Conservation (phyloP, 805 yeast genomes). For the Cyberlindnera saturnus region DNA sequence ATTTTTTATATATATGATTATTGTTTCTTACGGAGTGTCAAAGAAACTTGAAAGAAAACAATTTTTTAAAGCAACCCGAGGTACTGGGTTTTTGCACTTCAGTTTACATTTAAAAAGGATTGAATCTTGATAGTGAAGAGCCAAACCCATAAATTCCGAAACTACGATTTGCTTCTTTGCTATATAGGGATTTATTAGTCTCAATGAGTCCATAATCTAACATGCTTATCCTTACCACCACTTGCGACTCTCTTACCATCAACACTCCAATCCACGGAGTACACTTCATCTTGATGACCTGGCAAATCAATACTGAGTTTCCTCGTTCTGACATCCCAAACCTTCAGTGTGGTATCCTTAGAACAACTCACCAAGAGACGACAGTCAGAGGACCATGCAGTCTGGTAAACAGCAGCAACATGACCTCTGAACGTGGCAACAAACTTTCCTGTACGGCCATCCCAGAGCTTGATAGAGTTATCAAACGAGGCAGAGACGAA, state of each 20-base stretch:
- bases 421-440: conserved; percentile 91
- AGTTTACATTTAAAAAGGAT: too few relatives aligned
- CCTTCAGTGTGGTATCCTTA: conserved; percentile 92
- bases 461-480: conserved; percentile 94
- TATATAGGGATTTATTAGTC: too few relatives aligned
- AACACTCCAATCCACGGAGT: conserved; percentile 95
- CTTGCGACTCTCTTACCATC: conserved; percentile 94
- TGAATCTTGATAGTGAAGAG: too few relatives aligned
- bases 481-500: conserved; percentile 93
- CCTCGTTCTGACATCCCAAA: conserved; percentile 88
- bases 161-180: too few relatives aligned
- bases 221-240: conserved; percentile 95
- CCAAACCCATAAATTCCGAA: too few relatives aligned
- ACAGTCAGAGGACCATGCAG: conserved; percentile 96
- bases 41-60: too few relatives aligned
- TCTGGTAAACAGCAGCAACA: conserved; percentile 96
- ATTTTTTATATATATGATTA: too few relatives aligned
- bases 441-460: conserved; percentile 87
- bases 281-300: conserved; percentile 94
- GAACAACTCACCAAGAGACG: conserved; percentile 88
- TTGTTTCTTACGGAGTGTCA: too few relatives aligned
- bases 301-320: conserved; percentile 87
- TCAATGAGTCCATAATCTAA: conserved; percentile 86
- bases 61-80: too few relatives aligned
- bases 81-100: too few relatives aligned